Percentiles rank a stretch among this genome's conserved stretches.
Evolutionary conservation across 2,329 filamentous ascomycete species (phyloP).

Genomic region (Hansfordia pulvinata): DNA sequence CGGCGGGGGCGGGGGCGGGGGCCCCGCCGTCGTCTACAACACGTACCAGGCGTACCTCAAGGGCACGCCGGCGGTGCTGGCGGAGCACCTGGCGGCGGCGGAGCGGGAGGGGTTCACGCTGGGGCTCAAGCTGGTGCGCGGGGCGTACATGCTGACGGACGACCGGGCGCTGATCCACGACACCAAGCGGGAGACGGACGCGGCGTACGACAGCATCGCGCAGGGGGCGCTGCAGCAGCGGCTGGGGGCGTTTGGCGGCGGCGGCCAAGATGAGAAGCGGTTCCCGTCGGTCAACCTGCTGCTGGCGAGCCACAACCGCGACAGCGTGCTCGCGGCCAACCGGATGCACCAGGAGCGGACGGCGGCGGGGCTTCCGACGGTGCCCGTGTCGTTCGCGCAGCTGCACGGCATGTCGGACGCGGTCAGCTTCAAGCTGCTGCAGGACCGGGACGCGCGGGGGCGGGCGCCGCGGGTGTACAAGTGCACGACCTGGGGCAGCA

Average conservation of each 20-base stretch:
- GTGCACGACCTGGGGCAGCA: conserved; percentile 24
- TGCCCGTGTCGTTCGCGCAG: conserved; percentile 32
- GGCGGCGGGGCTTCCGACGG: conserved; percentile 16
- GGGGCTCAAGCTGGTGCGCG: conserved; percentile 42
- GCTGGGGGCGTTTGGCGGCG: conserved; percentile 27
- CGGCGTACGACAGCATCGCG: conserved; percentile 33
- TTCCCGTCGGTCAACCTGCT: conserved; percentile 34
- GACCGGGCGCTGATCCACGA: conserved; percentile 34
- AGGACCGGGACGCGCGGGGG: conserved; percentile 14
- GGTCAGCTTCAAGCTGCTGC: conserved; percentile 34
- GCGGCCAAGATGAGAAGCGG: conserved; percentile 9
- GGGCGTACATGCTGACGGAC: conserved; percentile 39
- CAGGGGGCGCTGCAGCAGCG: conserved; percentile 27
- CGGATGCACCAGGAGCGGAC: conserved; percentile 28
- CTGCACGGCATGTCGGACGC: conserved; percentile 45
- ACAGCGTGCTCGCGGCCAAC: conserved; percentile 24
- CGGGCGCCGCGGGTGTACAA: conserved; percentile 20
- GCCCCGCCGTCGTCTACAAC: conserved; percentile 23
- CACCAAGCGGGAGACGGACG: conserved; percentile 37
- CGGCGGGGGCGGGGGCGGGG: not conserved
- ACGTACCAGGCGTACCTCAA: conserved; percentile 46
- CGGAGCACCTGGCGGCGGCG: conserved; percentile 29
- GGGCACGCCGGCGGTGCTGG: conserved; percentile 25
- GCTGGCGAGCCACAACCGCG: conserved; percentile 38
- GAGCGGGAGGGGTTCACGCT: conserved; percentile 32